These are phyloP conservation scores for Moesziomyces aphidis DNA, from an alignment of 1,284 basidiomycete genomes.

Conservation along the genomic window DNA sequence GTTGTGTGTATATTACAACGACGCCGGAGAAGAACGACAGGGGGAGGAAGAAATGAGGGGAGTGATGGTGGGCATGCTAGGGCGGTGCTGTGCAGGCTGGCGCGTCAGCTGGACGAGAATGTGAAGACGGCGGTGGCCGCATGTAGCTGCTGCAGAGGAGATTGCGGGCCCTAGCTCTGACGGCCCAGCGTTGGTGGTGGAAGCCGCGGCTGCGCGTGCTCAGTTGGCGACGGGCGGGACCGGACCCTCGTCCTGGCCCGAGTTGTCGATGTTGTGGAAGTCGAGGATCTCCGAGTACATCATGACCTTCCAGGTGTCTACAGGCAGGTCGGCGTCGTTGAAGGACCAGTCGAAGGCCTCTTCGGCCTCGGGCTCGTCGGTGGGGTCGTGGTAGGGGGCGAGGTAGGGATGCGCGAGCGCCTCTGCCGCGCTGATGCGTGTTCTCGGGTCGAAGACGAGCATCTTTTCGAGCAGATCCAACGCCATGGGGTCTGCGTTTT, in stretches of 20 bases:
- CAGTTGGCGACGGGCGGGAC: conserved; percentile 49
- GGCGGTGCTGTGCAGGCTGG: background rate
- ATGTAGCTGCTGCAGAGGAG: too few species aligned
- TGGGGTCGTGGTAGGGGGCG: conserved; percentile 96
- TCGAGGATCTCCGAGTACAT: conserved; percentile 71
- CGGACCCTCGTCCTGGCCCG: conserved; percentile 54
- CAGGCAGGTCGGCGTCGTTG: conserved; percentile 99
- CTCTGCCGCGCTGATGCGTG: conserved; percentile 92
- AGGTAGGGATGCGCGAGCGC: conserved; percentile 95
- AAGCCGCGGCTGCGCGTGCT: background rate
- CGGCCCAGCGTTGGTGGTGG: too few species aligned
- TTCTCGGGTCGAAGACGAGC: conserved; percentile 98
- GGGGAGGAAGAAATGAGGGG: conserved; percentile 1
- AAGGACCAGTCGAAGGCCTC: conserved; percentile 99
- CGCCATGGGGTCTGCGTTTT: conserved; percentile 89
- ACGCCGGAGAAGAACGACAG: conserved; percentile 13
- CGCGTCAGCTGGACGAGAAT: background rate
- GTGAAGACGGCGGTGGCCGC: background rate
- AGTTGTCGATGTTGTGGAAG: conserved; percentile 68
- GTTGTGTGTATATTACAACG: conserved; percentile 28
- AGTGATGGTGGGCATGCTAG: background rate
- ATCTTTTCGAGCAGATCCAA: conserved; percentile 97
- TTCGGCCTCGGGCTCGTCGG: conserved; percentile 92
- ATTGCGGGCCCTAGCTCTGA: too few species aligned
- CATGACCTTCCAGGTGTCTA: conserved; percentile 97